Percentiles rank a stretch among this genome's conserved stretches.
phyloP scores from a whole-genome alignment of 441 rosid species.

The Eutrema salsugineum region DNA sequence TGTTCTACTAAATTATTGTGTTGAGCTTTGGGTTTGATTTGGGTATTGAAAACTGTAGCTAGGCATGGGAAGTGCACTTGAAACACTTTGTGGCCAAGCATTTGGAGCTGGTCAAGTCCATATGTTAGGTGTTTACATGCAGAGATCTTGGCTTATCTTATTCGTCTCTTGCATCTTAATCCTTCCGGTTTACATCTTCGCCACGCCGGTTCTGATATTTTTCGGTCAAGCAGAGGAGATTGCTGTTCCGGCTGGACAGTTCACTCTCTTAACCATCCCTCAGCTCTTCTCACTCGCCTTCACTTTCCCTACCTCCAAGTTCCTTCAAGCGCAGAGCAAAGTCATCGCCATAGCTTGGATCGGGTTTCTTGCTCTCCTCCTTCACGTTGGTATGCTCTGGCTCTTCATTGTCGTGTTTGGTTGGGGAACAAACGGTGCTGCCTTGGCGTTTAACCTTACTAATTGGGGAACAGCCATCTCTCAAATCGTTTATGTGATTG shows the following conservation, averaged over 20 bases:
- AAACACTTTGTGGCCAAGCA: conserved; percentile 90
- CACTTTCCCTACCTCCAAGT: conserved; percentile 66
- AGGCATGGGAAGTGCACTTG: conserved; percentile 92
- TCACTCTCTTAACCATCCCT: conserved; percentile 55
- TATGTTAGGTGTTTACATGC: conserved; percentile 79
- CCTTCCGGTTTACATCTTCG: conserved; percentile 58
- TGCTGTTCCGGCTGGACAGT: conserved; percentile 56
- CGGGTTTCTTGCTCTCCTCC: conserved; percentile 38
- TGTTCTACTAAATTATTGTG: no score
- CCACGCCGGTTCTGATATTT: conserved; percentile 59
- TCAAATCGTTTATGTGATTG: conserved; percentile 49
- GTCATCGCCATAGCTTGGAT: conserved; percentile 57
- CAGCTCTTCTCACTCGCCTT: conserved; percentile 58
- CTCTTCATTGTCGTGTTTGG: conserved; percentile 40
- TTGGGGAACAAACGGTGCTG: conserved; percentile 75
- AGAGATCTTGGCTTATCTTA: conserved; percentile 74
- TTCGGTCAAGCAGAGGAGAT: conserved; percentile 56
- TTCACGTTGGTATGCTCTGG: conserved; percentile 49
- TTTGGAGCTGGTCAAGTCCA: conserved; percentile 78
- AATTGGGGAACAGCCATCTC: conserved; percentile 46
- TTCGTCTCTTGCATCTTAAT: conserved; percentile 34
- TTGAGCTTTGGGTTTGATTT: not conserved
- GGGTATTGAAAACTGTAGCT: conserved; percentile 41
- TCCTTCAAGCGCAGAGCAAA: conserved; percentile 89
- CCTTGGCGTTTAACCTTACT: conserved; percentile 53